Conservation (phyloP, 768 basidiomycete genomes). For the Trametes maxima region DNA sequence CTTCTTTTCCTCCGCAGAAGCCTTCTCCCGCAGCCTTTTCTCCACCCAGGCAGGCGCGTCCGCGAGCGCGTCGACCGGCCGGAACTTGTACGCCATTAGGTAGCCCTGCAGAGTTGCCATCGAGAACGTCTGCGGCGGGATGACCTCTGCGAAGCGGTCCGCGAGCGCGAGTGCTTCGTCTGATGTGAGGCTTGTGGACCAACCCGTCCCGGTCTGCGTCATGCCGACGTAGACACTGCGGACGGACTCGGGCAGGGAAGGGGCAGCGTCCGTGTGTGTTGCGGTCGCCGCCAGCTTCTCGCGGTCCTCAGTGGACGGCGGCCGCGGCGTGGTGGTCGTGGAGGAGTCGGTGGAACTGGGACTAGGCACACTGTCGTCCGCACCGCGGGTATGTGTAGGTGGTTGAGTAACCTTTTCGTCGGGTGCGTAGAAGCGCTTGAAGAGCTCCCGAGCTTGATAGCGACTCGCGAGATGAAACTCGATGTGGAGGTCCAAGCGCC, state of each 20-base stretch:
- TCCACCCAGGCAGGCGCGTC: conserved; percentile 21
- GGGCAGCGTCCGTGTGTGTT: not conserved
- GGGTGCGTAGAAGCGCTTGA: conserved; percentile 33
- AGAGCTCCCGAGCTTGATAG: conserved; percentile 36
- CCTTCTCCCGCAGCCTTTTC: conserved; percentile 1
- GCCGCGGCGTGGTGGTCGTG: too few species aligned
- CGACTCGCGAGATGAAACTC: conserved; percentile 36
- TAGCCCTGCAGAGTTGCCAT: conserved; percentile 67
- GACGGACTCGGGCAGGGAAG: not conserved
- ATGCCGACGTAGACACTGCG: conserved; percentile 5
- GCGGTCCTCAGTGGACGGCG: too few species aligned
- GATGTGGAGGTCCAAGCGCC: conserved; percentile 37
- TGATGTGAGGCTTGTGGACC: conserved; percentile 34
- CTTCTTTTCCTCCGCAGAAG: not conserved
- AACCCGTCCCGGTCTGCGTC: not conserved
- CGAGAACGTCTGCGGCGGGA: conserved; percentile 42
- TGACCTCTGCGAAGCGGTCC: conserved; percentile 50
- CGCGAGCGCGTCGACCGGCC: conserved; percentile 53
- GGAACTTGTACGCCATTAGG: conserved; percentile 67
- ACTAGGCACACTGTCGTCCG: not conserved
- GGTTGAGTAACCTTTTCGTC: conserved; percentile 1
- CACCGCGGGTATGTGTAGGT: not conserved
- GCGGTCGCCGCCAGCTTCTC: not conserved
- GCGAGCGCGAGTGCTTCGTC: conserved; percentile 50
- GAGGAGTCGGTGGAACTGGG: not conserved